These are phyloP conservation scores for Phlegmacium glaucopus DNA, from an alignment of 768 basidiomycete genomes.

Conservation along the genomic window DNA sequence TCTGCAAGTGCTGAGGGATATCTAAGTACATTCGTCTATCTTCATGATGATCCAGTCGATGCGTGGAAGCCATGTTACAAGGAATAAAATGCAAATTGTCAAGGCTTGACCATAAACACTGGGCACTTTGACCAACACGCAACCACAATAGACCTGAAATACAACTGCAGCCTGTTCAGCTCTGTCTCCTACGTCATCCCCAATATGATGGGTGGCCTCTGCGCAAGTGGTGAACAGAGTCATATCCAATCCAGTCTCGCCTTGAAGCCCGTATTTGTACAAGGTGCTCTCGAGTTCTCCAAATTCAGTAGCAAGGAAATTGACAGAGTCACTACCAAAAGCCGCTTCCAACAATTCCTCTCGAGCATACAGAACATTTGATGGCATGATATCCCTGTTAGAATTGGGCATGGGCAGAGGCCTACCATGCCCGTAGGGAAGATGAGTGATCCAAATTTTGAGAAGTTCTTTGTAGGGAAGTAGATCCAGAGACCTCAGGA, in stretches of 20 bases:
- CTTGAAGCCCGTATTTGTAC: slow-evolving; percentile 27
- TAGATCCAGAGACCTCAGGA: slow-evolving; percentile 3
- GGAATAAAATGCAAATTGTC: slow-evolving; percentile 40
- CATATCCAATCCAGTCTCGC: slow-evolving; percentile 25
- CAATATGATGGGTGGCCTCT: slow-evolving; percentile 22
- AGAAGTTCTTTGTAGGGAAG: slow-evolving; percentile 14
- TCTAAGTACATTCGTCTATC: slow-evolving; percentile 9
- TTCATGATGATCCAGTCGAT: slow-evolving; percentile 12
- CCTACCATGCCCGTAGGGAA: slow-evolving; percentile 2
- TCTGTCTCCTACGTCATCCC: slow-evolving; percentile 11
- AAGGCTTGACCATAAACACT: slow-evolving; percentile 26
- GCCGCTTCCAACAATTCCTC: slow-evolving; percentile 33
- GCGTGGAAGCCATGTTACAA: slow-evolving; percentile 16
- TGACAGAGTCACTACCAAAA: slow-evolving; percentile 26
- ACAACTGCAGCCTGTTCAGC: slow-evolving; percentile 25
- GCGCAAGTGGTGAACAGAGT: slow-evolving; percentile 35
- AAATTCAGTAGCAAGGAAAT: slow-evolving; percentile 30
- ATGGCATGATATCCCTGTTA: slow-evolving; percentile 17
- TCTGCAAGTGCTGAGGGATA: slow-evolving; percentile 20
- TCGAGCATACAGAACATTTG: slow-evolving; percentile 31
- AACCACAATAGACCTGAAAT: slow-evolving; percentile 31
- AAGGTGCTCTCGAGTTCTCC: slow-evolving; percentile 26
- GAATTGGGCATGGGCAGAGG: slow-evolving; percentile 32
- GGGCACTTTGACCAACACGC: slow-evolving; percentile 10
- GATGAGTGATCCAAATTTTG: slow-evolving; percentile 6